Percentiles rank a stretch among this genome's conserved stretches.
Conservation (phyloP, 2,329 filamentous ascomycete genomes). For the Penicillium aurantiogriseum region DNA sequence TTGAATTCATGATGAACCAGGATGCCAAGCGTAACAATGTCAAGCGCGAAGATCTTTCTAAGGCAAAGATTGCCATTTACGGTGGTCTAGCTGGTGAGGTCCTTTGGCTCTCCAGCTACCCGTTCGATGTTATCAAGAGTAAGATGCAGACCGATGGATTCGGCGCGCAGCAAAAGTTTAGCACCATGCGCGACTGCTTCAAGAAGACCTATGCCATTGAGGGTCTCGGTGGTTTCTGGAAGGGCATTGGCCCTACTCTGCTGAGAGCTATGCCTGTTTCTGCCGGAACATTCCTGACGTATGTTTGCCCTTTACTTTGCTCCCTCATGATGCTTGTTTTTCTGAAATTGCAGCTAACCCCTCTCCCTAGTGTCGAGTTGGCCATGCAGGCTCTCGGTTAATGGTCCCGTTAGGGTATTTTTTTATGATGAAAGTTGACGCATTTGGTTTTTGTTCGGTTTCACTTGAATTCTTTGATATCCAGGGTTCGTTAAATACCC, state of each 20-base stretch:
- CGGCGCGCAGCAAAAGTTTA: constrained; percentile 68
- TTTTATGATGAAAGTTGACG: constrained; percentile 12
- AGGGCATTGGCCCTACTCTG: constrained; percentile 84
- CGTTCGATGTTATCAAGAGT: constrained; percentile 96
- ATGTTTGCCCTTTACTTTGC: constrained; percentile 24
- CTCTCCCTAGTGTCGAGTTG: constrained; percentile 42
- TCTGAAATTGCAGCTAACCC: constrained; percentile 10
- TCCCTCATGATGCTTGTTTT: not conserved
- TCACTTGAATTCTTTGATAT: constrained; percentile 21
- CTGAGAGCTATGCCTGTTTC: constrained; percentile 95
- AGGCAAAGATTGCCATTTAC: constrained; percentile 84
- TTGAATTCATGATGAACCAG: constrained; percentile 93
- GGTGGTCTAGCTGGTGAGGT: constrained; percentile 91
- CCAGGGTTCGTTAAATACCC: constrained; percentile 15
- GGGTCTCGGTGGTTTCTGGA: constrained; percentile 86
- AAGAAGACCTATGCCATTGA: constrained; percentile 74
- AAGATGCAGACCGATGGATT: constrained; percentile 99
- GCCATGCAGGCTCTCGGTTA: constrained; percentile 48
- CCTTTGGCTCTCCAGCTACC: constrained; percentile 90
- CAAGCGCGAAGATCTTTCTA: constrained; percentile 73
- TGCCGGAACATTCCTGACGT: constrained; percentile 93
- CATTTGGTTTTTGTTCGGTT: constrained; percentile 8
- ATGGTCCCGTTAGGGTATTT: constrained; percentile 10
- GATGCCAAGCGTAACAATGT: constrained; percentile 77
- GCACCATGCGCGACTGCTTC: constrained; percentile 86